These are phyloP conservation scores for Suillus subalutaceus DNA, from an alignment of 768 basidiomycete species.

Conservation along the genomic window DNA sequence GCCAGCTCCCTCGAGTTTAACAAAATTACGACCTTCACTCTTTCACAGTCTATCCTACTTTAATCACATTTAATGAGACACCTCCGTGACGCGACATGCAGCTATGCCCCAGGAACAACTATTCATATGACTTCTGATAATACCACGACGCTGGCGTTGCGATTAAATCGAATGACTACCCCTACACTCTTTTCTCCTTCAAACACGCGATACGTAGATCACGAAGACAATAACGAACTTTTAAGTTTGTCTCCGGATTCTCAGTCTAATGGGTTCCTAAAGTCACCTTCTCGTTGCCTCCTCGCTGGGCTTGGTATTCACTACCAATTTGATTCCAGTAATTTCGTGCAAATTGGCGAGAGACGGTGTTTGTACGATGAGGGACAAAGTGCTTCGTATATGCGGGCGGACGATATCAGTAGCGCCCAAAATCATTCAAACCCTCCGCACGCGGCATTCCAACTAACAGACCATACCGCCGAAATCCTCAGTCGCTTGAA, in stretches of 20 bases:
- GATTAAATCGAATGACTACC: slow-evolving; percentile 17
- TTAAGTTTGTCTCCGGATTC: slow-evolving; percentile 19
- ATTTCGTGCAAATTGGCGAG: neutral
- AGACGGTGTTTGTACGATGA: neutral
- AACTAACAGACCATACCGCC: neutral
- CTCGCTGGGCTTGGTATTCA: slow-evolving; percentile 34
- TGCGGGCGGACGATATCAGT: neutral
- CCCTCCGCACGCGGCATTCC: neutral
- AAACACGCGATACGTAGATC: slow-evolving; percentile 14
- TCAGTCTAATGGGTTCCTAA: slow-evolving; percentile 34
- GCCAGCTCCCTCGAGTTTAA: slow-evolving; percentile 10
- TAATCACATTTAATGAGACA: slow-evolving; percentile 27
- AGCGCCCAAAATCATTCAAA: neutral
- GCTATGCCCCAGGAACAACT: slow-evolving; percentile 16
- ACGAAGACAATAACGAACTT: neutral
- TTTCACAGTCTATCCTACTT: slow-evolving; percentile 11
- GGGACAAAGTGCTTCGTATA: neutral
- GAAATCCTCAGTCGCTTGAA: neutral
- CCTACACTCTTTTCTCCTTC: slow-evolving; percentile 35
- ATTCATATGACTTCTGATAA: slow-evolving; percentile 16
- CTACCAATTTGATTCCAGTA: slow-evolving; percentile 5
- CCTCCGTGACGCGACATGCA: slow-evolving; percentile 25
- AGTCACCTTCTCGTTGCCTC: slow-evolving; percentile 13
- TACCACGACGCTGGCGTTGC: slow-evolving; percentile 37
- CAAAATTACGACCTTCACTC: slow-evolving; percentile 11